Evolutionary conservation across 306 rosid genomes (phyloP), one percentile per base, ranked within the genome.

Genomic region (Benincasa hispida): DNA sequence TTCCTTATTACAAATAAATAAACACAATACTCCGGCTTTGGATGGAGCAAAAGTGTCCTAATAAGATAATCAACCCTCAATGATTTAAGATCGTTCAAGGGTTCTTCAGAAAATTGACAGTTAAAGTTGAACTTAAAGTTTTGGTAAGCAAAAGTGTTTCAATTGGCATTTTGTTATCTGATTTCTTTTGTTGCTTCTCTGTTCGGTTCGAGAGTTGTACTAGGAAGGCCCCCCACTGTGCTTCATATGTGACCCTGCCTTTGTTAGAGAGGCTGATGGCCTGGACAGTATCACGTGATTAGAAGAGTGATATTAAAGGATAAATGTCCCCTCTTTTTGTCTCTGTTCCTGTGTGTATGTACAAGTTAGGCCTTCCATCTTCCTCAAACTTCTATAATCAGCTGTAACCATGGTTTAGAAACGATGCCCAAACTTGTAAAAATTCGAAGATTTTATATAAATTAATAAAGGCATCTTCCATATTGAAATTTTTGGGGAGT

Each of bases 241-340:
- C 28, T 18, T 60, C n/a, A 60, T 60, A 60, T 60, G 72, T 34
- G 48, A 35, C 47, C 27, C 69, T 63, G 48, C 72, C 17, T 35
- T 65, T 6, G 72, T 17, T 34, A 63, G 48, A 35, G 72, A 35
- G 72, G 48, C 35, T 15, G 21, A 28, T 61, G 41, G 39, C 22
- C 67, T 61, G 39, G 67, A 30, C 67, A 28, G 67, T 63, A 63
- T 63, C 72, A 35, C 35, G 72, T 37, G 72, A 65, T 65, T 65
- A 35, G 28, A 65, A 65, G 50, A 65, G 50, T 65, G 28, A 35
- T 37, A 65, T 35, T 65, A 65, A 65, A 37, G 50, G 72, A 37
- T 35, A 65, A 65, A 35, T 65, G 72, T 35, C 41, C 41, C 67
- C 67, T 61, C 39, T 61, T 61, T 61, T 61, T 61, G 41, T 61